Evolutionary conservation across 2,329 filamentous ascomycete species (phyloP).

Genomic region (Plectosphaerella sp.): DNA sequence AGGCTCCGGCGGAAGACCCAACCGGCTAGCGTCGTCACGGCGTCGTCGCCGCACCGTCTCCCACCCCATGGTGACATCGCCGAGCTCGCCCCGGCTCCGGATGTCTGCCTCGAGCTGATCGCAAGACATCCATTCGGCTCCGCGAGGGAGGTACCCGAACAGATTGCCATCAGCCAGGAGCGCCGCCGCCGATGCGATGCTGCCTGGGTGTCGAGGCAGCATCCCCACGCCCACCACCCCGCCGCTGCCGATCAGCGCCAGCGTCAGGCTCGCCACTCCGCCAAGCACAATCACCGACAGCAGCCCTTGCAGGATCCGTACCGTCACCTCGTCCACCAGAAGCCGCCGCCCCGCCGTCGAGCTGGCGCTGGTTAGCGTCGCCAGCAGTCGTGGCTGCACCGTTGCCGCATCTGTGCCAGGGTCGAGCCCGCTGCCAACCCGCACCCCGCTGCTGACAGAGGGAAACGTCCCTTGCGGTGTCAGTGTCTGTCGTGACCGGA

Average conservation of each 20-base stretch:
- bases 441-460: not conserved
- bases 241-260: slow-evolving; percentile 13
- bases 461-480: slow-evolving; percentile 6
- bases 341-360: slow-evolving; percentile 12
- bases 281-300: slow-evolving; percentile 12
- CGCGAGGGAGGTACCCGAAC: slow-evolving; percentile 19
- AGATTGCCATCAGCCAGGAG: slow-evolving; percentile 32
- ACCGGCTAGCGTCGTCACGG: slow-evolving; percentile 1
- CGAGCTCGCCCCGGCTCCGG: slow-evolving; percentile 5
- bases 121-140: slow-evolving; percentile 18
- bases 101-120: not conserved
- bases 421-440: slow-evolving; percentile 5
- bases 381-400: slow-evolving; percentile 8
- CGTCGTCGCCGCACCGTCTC: slow-evolving; percentile 10
- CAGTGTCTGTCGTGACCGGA: slow-evolving; percentile 12
- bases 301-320: slow-evolving; percentile 26
- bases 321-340: slow-evolving; percentile 24
- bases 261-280: slow-evolving; percentile 7
- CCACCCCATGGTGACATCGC: slow-evolving; percentile 19
- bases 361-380: slow-evolving; percentile 7
- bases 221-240: not conserved
- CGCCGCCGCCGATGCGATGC: slow-evolving; percentile 30
- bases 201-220: slow-evolving; percentile 24
- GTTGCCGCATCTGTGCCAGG: slow-evolving; percentile 2
- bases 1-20: not conserved